These are phyloP conservation scores for Flaveria linearis DNA, from an alignment of 129 eudicot genomes.

Conservation along the genomic window DNA sequence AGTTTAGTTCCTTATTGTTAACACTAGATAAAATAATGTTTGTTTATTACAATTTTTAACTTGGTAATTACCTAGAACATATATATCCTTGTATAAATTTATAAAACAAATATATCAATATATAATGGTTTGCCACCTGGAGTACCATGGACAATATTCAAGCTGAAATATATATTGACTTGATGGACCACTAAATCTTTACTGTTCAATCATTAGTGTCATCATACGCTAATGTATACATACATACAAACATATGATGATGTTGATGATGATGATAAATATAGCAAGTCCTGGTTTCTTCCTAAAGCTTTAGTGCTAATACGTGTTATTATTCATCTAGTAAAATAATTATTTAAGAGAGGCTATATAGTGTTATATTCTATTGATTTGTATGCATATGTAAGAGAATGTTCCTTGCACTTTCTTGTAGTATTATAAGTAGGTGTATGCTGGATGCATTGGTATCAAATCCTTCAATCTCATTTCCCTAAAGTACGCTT, in stretches of 20 bases:
- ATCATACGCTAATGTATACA: slow-evolving; percentile 10
- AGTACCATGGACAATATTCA: background rate
- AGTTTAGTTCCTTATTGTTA: too few species aligned
- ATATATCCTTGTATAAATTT: background rate
- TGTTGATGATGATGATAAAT: background rate
- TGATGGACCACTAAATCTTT: background rate
- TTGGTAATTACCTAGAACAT: background rate
- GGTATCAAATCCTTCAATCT: background rate
- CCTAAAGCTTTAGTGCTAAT: slow-evolving; percentile 9
- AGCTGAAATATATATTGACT: slow-evolving; percentile 21
- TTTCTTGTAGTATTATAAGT: slow-evolving; percentile 13
- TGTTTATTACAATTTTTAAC: too few species aligned
- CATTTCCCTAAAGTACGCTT: background rate
- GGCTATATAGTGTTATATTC: background rate
- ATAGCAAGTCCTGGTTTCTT: slow-evolving; percentile 20
- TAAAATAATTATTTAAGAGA: background rate
- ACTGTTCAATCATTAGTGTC: slow-evolving; percentile 6
- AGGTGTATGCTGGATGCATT: background rate
- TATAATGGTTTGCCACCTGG: background rate
- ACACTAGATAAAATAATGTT: too few species aligned
- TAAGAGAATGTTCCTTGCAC: slow-evolving; percentile 26
- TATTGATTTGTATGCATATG: background rate
- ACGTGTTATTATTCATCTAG: background rate
- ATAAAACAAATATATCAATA: background rate
- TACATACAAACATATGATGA: background rate